phyloP scores from a whole-genome alignment of 2,329 filamentous ascomycete genomes.

The Metarhizium rileyi region DNA sequence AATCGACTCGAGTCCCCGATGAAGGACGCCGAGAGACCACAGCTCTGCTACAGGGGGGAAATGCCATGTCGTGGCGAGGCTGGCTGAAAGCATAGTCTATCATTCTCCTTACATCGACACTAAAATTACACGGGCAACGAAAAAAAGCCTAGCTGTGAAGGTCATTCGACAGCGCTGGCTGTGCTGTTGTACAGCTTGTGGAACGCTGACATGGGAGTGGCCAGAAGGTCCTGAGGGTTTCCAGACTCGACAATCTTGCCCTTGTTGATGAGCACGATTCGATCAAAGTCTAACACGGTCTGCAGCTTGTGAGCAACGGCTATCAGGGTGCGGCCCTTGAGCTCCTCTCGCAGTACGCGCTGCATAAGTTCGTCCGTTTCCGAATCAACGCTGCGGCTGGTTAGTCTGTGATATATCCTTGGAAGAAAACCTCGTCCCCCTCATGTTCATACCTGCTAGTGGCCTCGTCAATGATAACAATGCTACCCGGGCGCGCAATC shows the following conservation, averaged over 20 bases:
- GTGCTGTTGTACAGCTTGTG: conserved; percentile 8
- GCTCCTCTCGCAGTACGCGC: conserved; percentile 21
- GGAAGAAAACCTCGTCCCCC: too few species aligned
- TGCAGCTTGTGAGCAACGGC: conserved; percentile 31
- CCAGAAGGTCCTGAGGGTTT: conserved; percentile 9
- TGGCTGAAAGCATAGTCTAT: background rate
- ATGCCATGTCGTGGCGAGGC: too few species aligned
- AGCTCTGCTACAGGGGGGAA: too few species aligned
- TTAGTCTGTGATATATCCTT: background rate
- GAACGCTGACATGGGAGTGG: conserved; percentile 6
- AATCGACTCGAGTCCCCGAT: too few species aligned
- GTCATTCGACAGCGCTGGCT: background rate
- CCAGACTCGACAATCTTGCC: conserved; percentile 45
- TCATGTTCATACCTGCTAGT: conserved; percentile 1
- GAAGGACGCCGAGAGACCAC: too few species aligned
- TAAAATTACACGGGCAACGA: background rate
- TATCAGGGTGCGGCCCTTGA: conserved; percentile 39
- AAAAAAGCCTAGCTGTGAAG: background rate
- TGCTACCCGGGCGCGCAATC: conserved; percentile 17
- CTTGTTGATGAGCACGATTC: conserved; percentile 58
- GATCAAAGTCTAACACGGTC: conserved; percentile 41
- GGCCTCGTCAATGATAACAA: conserved; percentile 5
- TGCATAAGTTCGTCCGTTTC: conserved; percentile 25
- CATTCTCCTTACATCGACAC: background rate
- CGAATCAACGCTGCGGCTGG: conserved; percentile 20